phyloP scores from a whole-genome alignment of 106 monocot genomes.

The Dioscorea zingiberensis region DNA sequence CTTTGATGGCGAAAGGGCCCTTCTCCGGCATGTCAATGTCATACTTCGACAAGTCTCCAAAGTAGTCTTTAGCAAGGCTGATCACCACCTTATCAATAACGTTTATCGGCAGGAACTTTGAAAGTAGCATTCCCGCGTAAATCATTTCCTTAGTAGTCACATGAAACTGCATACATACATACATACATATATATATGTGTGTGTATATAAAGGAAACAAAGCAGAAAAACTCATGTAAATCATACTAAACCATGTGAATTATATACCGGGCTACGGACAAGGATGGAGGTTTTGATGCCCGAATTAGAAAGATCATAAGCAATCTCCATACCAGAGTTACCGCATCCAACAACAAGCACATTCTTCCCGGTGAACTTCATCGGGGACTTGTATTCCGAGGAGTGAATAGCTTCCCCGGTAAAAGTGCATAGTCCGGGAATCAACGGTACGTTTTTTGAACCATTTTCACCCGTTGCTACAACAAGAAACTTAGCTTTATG shows the following conservation, averaged over 20 bases:
- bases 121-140: conserved; percentile 21
- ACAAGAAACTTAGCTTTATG: conserved; percentile 11
- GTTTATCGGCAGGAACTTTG: conserved; percentile 12
- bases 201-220: no score
- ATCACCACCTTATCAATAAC: conserved; percentile 18
- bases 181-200: no score
- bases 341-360: conserved; percentile 20
- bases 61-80: background rate
- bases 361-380: background rate
- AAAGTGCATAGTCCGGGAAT: conserved; percentile 8
- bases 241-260: no score
- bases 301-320: conserved; percentile 13
- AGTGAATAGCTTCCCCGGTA: conserved; percentile 11
- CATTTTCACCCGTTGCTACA: conserved; percentile 28
- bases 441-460: conserved; percentile 2
- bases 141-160: conserved; percentile 25
- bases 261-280: conserved; percentile 17
- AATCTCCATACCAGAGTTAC: conserved; percentile 34
- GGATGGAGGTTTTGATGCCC: conserved; percentile 10
- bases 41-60: conserved; percentile 33
- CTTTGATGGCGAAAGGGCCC: conserved; percentile 32
- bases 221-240: no score
- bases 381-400: conserved; percentile 15
- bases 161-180: conserved; percentile 3
- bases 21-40: conserved; percentile 17